Percentiles rank a stretch among this genome's conserved stretches.
phyloP scores from a whole-genome alignment of 306 rosid species.

The Inga leiocalycina region DNA sequence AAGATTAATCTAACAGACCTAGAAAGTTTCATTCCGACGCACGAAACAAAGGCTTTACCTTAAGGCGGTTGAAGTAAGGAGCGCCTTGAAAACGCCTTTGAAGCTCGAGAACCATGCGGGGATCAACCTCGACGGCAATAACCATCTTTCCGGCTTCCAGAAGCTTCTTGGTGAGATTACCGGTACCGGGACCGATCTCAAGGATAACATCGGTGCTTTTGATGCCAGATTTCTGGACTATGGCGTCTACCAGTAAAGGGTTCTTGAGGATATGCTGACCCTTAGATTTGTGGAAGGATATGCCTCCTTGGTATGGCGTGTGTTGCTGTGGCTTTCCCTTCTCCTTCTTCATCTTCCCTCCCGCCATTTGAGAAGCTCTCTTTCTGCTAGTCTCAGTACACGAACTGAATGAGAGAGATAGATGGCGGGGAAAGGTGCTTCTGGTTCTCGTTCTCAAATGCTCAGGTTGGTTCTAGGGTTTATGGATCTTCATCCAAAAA shows the following conservation, averaged over 20 bases:
- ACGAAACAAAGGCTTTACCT: conserved; percentile 47
- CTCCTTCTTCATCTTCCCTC: conserved; percentile 49
- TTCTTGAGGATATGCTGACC: conserved; percentile 55
- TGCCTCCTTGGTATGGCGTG: conserved; percentile 50
- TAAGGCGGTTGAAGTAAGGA: conserved; percentile 64
- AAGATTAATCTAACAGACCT: background rate
- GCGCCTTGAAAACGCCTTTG: conserved; percentile 78
- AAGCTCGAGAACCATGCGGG: conserved; percentile 92
- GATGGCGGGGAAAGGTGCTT: too few relatives aligned
- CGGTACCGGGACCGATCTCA: conserved; percentile 56
- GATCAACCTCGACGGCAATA: conserved; percentile 77
- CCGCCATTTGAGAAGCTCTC: conserved; percentile 35
- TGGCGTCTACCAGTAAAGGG: conserved; percentile 45
- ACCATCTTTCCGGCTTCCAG: conserved; percentile 67
- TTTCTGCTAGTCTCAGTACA: too few relatives aligned
- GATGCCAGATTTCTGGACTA: conserved; percentile 50
- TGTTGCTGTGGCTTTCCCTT: conserved; percentile 38
- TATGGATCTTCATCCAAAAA: too few relatives aligned
- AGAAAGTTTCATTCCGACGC: background rate
- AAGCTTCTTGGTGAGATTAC: conserved; percentile 51
- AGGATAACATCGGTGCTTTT: conserved; percentile 47
- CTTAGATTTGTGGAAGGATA: conserved; percentile 49
- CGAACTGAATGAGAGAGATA: background rate
- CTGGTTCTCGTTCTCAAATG: too few relatives aligned
- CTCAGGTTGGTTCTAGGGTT: too few relatives aligned